Conservation (phyloP, 805 yeast genomes). For the Hanseniaspora osmophila region DNA sequence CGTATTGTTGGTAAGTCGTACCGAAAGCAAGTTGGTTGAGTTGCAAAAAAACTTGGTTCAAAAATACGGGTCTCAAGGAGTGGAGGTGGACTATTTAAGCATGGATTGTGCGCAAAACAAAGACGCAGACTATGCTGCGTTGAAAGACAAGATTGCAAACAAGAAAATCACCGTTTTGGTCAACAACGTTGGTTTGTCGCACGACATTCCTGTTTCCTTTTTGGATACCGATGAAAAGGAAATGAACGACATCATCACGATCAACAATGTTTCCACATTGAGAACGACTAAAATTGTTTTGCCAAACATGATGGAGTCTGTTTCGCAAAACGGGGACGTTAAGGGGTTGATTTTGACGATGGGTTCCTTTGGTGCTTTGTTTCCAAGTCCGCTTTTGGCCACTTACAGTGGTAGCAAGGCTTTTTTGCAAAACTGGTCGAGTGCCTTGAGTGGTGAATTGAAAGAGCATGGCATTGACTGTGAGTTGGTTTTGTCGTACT, state of each 20-base stretch:
- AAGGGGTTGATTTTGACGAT: slow-evolving; percentile 76
- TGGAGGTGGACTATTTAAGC: slow-evolving; percentile 52
- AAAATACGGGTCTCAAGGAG: slow-evolving; percentile 31
- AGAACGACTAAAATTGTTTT: slow-evolving; percentile 67
- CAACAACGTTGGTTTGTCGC: slow-evolving; percentile 92
- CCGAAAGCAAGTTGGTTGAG: slow-evolving; percentile 56
- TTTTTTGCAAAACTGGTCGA: slow-evolving; percentile 85
- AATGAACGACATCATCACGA: slow-evolving; percentile 63
- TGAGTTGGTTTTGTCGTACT: slow-evolving; percentile 69
- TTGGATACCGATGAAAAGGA: slow-evolving; percentile 64
- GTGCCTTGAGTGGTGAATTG: slow-evolving; percentile 78
- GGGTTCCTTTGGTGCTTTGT: slow-evolving; percentile 94
- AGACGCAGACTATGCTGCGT: slow-evolving; percentile 37
- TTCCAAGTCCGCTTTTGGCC: slow-evolving; percentile 86
- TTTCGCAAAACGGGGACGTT: slow-evolving; percentile 23
- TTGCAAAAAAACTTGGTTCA: slow-evolving; percentile 48
- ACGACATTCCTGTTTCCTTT: slow-evolving; percentile 89
- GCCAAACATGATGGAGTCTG: slow-evolving; percentile 51
- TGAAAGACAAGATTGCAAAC: slow-evolving; percentile 32
- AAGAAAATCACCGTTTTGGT: slow-evolving; percentile 61
- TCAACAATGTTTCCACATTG: slow-evolving; percentile 76
- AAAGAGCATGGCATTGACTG: slow-evolving; percentile 61
- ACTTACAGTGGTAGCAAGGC: slow-evolving; percentile 94
- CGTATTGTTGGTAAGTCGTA: slow-evolving; percentile 71
- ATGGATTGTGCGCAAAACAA: slow-evolving; percentile 64